Evolutionary conservation across 2,329 filamentous ascomycete species (phyloP), one percentile per base, ranked within the genome.

Genomic region (Alternaria triticina): DNA sequence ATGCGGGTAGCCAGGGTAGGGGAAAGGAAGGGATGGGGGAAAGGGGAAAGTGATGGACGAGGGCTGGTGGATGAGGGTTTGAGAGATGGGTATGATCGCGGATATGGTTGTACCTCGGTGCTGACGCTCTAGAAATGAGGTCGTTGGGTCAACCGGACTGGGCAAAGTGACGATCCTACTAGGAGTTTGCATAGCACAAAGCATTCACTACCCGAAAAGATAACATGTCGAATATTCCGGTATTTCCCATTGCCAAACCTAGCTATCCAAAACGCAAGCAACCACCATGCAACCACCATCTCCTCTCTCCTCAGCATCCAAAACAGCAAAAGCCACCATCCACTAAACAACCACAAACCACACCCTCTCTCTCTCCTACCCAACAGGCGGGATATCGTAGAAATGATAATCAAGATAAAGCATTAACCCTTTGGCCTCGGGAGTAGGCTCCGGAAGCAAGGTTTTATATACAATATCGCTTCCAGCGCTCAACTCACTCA

Each of bases 401-500:
- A 69, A 71, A 65, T 61, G 45, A 40, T 64, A 63, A 56, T 66
- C 63, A 64, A 66, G 43, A 63, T 57, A 46, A 40, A 44, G 27
- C 25, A 64, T 64, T 66, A 67, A 44, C 51, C 62, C 49, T 56
- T 50, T 47, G 54, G 45, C 27, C 44, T 50, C 22, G 11, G 44
- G 23, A 40, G 58, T 40, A 25, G 20, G 28, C 15, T 0, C n/a
- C 13, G 22, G 23, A 30, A n/a, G 43, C 46, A 60, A 58, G 44
- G 47, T 17, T 20, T 33, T 68, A 70, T 71, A 45, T 70, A 71
- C 69, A 70, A 62, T 54, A 55, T 57, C 49, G 40, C 47, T 54
- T 59, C 47, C 11, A 49, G 13, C 44, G 25, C 43, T 49, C 59
- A 36, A 36, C 33, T 62, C 59, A 13, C 45, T 51, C 20, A 20